Base-by-base conservation (phyloP, 2,329 filamentous ascomycete species). In the Sporothrix pallida region DNA sequence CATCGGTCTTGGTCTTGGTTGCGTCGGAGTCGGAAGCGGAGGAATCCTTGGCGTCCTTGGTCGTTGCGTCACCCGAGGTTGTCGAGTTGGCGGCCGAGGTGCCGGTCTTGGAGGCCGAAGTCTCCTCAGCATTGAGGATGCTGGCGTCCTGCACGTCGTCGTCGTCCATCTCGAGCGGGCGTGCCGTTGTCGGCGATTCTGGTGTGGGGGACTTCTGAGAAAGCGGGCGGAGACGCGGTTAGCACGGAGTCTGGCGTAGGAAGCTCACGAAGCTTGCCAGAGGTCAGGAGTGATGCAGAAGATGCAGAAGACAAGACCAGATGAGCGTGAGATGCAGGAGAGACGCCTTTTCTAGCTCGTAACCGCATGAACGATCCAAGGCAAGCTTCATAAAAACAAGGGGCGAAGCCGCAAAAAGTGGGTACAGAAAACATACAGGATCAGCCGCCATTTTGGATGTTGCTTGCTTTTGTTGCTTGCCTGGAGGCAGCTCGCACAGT, bases 121-220 rank as follows among this genome's bases (percentile, higher is more conserved):
- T 86, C 74, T 84, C 84, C 74, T 81, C 83, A 74, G 71, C 72
- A 37, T 37, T 37, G 73, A 85, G 78, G 37, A 87, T 79, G 74
- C 85, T 86, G 6, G 87, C 84, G 77, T 92, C 91, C 79, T 91
- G 90, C 70, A 89, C 82, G 79, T 91, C 91, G 78, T 92, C 90
- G 83, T 93, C 91, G 79, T 92, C 90, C 84, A 91, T 87, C 75
- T 91, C 90, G 79, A 91, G 85, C 8, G 90, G 89, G 78, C 86
- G 84, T 72, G 86, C 89, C 62, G 90, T 92, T 12, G 90, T 91
- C 10, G 90, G 90, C 65, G 90, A 91, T 82, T 92, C 90, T 52
- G 89, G 87, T 13, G 80, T 78, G 50, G 81, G 79, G 54, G 80
- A 78, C 78, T 88, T 89, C 72, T 73, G 48, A 7, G 8, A 7